Base-by-base conservation (phyloP, 169 alveolate genomes). In the Plasmodium knowlesi region DNA sequence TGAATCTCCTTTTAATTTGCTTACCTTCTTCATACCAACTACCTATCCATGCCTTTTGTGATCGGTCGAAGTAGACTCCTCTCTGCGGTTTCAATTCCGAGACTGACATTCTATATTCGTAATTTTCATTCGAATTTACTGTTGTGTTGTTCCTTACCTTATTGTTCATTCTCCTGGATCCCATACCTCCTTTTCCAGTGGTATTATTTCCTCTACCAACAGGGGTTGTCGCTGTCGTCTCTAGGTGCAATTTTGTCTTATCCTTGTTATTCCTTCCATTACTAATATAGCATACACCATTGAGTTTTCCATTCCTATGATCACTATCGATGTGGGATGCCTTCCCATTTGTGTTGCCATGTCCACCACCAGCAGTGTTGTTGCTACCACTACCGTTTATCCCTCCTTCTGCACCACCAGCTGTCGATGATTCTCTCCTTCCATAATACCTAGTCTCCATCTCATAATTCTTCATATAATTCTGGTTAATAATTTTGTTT, bases 21-120 rank as follows among this genome's bases (percentile, higher is more conserved):
- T 91, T 91, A 0, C 95, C 95, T 34, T 91, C 95, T 57, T 91
- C 95, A 71, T 91, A 91, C 95, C 95, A 91, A 10, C 95, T 91
- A 1, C 95, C 95, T 16, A 91, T 91, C 95, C 95, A 91, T 19
- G 95, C 95, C 25, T 91, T 91, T 41, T 91, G 95, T 1, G 92
- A 91, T 70, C 79, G 72, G 28, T 91, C 95, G 74, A 91, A 91
- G 61, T 91, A 91, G 46, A 91, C 95, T 32, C 95, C 95, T 71
- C 92, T 91, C 43, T 91, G 95, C 8, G 95, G 95, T 39, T 91
- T 91, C 54, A 91, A 25, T 16, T 91, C 95, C 0, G 91, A 50
- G 8, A 81, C 67, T 0, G 84, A 19, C 28, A 81, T 70, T 34
- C 81, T 80, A 16, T 19, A 46, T n/a, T 91, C 92, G 39, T 91